These are phyloP conservation scores for Linnemannia elongata DNA, from an alignment of 192 early-diverging fungal genomes.

Conservation along the genomic window DNA sequence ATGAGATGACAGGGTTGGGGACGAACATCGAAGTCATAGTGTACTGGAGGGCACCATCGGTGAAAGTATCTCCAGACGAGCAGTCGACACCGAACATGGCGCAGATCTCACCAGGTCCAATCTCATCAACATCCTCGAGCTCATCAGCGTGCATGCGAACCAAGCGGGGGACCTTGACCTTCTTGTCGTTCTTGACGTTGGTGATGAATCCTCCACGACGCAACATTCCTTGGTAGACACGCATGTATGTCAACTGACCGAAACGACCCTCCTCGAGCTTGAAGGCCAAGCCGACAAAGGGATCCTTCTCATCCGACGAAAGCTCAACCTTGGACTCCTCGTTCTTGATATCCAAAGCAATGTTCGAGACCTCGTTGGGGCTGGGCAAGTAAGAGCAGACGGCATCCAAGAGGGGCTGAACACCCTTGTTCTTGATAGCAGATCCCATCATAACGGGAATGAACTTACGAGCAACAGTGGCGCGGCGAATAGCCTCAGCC, in stretches of 20 bases:
- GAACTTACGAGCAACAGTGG: slow-evolving; percentile 84
- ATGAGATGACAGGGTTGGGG: slow-evolving; percentile 96
- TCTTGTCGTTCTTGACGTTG: slow-evolving; percentile 92
- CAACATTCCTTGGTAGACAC: slow-evolving; percentile 95
- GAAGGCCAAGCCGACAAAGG: slow-evolving; percentile 89
- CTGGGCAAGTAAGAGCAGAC: slow-evolving; percentile 79
- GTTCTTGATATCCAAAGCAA: slow-evolving; percentile 78
- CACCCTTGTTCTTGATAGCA: slow-evolving; percentile 88
- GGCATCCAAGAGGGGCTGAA: slow-evolving; percentile 82
- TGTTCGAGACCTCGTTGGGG: slow-evolving; percentile 79
- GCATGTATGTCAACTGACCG: slow-evolving; percentile 97
- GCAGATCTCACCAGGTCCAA: slow-evolving; percentile 97
- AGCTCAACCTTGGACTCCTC: slow-evolving; percentile 73
- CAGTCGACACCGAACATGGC: slow-evolving; percentile 98
- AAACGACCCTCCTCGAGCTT: slow-evolving; percentile 95
- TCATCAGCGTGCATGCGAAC: slow-evolving; percentile 99
- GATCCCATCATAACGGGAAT: slow-evolving; percentile 90
- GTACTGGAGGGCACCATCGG: slow-evolving; percentile 84
- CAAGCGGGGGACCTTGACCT: slow-evolving; percentile 94
- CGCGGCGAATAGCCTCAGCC: slow-evolving; percentile 79
- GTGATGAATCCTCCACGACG: slow-evolving; percentile 89
- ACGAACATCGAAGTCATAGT: slow-evolving; percentile 99
- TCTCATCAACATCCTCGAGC: slow-evolving; percentile 96
- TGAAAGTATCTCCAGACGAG: slow-evolving; percentile 97
- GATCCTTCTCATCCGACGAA: slow-evolving; percentile 73